Percentiles rank a stretch among this genome's conserved stretches.
phyloP scores from a whole-genome alignment of 2,329 filamentous ascomycete genomes.

The Arthrinium puccinioides region DNA sequence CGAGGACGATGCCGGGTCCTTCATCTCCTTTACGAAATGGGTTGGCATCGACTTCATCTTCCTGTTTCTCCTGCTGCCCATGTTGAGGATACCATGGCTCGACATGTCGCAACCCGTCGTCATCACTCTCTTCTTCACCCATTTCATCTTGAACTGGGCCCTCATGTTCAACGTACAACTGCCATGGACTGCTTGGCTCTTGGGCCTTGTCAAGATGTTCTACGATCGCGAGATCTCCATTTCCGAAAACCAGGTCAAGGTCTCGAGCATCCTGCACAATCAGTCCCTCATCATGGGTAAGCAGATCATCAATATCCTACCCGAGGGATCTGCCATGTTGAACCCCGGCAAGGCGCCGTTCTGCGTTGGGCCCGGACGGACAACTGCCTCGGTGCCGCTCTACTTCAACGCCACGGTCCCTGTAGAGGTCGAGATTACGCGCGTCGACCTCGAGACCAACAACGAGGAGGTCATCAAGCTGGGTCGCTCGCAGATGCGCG shows the following conservation, averaged over 20 bases:
- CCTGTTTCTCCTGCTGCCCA: conserved; percentile 71
- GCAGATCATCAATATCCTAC: conserved; percentile 95
- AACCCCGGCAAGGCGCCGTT: conserved; percentile 78
- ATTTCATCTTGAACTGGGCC: conserved; percentile 71
- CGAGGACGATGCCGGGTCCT: conserved; percentile 78
- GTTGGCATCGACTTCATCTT: conserved; percentile 77
- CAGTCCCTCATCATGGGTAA: conserved; percentile 89
- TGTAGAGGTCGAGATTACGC: conserved; percentile 79
- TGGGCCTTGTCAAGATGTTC: conserved; percentile 68
- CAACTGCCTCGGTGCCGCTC: conserved; percentile 65
- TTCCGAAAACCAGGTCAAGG: conserved; percentile 87
- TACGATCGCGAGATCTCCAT: conserved; percentile 92
- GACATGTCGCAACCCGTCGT: conserved; percentile 77
- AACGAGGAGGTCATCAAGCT: conserved; percentile 75
- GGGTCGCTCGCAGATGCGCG: conserved; percentile 64
- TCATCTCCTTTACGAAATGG: conserved; percentile 93
- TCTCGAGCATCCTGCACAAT: conserved; percentile 82
- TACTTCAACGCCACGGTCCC: conserved; percentile 91
- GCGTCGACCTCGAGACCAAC: conserved; percentile 76
- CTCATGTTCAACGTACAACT: conserved; percentile 89
- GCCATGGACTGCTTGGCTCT: conserved; percentile 66
- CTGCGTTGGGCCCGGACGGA: conserved; percentile 63
- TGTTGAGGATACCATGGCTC: conserved; percentile 90
- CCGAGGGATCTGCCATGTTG: conserved; percentile 85
- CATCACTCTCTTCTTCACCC: conserved; percentile 61